A percentile compares a stretch with the other conserved stretches of the same genome.
These are phyloP conservation scores for Zelopaecilomyces penicillatus DNA, from an alignment of 2,329 filamentous ascomycete genomes.

Conservation along the genomic window DNA sequence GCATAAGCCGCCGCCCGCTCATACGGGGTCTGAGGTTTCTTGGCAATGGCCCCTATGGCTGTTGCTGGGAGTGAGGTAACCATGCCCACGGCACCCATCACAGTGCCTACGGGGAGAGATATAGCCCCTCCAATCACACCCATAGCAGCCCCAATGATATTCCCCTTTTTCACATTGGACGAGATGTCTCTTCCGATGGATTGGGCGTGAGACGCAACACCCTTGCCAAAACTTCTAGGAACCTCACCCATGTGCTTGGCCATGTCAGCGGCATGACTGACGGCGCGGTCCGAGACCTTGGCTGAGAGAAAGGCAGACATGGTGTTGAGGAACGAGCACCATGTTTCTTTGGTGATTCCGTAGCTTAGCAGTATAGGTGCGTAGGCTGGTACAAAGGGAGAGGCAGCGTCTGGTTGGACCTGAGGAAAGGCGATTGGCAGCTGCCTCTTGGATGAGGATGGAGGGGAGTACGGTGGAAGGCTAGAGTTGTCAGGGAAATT, in stretches of 20 bases:
- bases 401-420: slow-evolving; percentile 20
- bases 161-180: slow-evolving; percentile 28
- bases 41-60: slow-evolving; percentile 24
- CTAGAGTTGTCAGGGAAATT: slow-evolving; percentile 23
- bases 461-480: slow-evolving; percentile 14
- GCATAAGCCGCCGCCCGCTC: slow-evolving; percentile 34
- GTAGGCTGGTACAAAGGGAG: slow-evolving; percentile 33
- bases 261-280: slow-evolving; percentile 34
- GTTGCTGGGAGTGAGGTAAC: slow-evolving; percentile 25
- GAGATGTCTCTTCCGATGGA: slow-evolving; percentile 27
- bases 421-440: slow-evolving; percentile 35
- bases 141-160: slow-evolving; percentile 30
- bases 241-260: slow-evolving; percentile 26
- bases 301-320: slow-evolving; percentile 38
- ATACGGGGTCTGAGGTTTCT: slow-evolving; percentile 31
- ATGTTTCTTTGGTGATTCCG: slow-evolving; percentile 28
- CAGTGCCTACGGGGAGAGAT: slow-evolving; percentile 29
- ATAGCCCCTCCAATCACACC: slow-evolving; percentile 30
- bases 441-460: slow-evolving; percentile 8
- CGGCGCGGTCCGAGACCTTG: slow-evolving; percentile 34
- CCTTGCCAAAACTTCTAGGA: slow-evolving; percentile 28
- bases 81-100: slow-evolving; percentile 27
- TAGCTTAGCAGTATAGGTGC: slow-evolving; percentile 27
- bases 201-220: slow-evolving; percentile 28
- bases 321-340: slow-evolving; percentile 28